Evolutionary conservation across 2,329 filamentous ascomycete species (phyloP).

Genomic region (Pseudocercospora crystallina): DNA sequence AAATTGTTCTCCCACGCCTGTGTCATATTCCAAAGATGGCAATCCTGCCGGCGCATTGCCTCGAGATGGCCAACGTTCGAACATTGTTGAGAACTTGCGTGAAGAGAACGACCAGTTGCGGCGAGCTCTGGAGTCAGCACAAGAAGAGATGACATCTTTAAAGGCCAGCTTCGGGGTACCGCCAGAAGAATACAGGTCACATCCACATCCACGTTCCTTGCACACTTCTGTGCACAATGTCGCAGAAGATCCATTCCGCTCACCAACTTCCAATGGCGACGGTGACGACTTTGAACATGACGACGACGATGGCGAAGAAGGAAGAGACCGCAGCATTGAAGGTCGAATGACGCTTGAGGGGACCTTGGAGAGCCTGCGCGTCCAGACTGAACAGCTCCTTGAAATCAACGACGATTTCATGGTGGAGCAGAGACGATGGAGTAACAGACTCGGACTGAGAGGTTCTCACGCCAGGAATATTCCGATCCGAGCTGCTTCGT

Average conservation of each 20-base stretch:
- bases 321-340: too few relatives aligned
- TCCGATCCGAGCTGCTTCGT: slow-evolving; percentile 18
- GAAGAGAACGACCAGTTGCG: slow-evolving; percentile 19
- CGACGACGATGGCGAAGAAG: slow-evolving; percentile 10
- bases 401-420: slow-evolving; percentile 37
- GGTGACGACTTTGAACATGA: slow-evolving; percentile 5
- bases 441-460: slow-evolving; percentile 14
- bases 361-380: slow-evolving; percentile 32
- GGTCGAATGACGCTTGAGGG: slow-evolving; percentile 30
- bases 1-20: slow-evolving; percentile 13
- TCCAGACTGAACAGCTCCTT: slow-evolving; percentile 36
- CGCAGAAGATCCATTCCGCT: slow-evolving; percentile 13
- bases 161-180: background rate
- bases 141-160: slow-evolving; percentile 8
- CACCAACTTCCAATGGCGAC: slow-evolving; percentile 9
- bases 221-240: background rate
- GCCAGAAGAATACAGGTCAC: background rate
- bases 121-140: slow-evolving; percentile 14
- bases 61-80: too few relatives aligned
- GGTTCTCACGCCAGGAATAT: slow-evolving; percentile 3
- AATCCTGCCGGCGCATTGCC: slow-evolving; percentile 6
- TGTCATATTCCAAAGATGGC: slow-evolving; percentile 12
- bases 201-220: too few relatives aligned
- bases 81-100: slow-evolving; percentile 9
- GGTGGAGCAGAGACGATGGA: slow-evolving; percentile 31